Base-by-base conservation (phyloP, 2,329 filamentous ascomycete species). In the Teratosphaeria epicoccoides region DNA sequence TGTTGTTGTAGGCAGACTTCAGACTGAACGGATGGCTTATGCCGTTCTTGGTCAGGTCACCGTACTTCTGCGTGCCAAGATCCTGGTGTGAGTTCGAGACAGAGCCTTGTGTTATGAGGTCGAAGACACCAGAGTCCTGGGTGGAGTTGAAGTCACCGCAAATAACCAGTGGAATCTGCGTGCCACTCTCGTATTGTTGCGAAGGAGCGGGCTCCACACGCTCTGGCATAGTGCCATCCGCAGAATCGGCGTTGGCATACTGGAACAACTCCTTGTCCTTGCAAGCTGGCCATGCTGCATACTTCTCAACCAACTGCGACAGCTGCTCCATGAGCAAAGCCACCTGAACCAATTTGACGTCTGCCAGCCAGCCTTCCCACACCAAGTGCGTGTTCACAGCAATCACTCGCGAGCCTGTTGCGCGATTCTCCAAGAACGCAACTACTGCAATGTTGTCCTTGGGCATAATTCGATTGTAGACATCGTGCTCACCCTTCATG, bases 381-480 rank as follows among this genome's bases (percentile, higher is more conserved):
- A 88, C 94, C 49, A 97, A 77, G 74, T 98, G 93, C 4, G 88
- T 87, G 65, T 97, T 97, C 59, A 88, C 88, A 29, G 97, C 83
- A 57, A 98, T 95, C 63, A 97, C 74, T 52, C 93, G 84, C 12
- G 88, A 84, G n/a, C 93, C 93, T 0, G 91, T 96, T 55, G 81
- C 74, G 33, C 91, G 82, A 63, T 95, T 96, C 70, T 98, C 93
- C 56, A 98, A 81, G 74, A 97, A 95, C 51, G 86, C 83, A 46
- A 95, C 81, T 46, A 95, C 85, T 14, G 87, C 93, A 68, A 98
- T 95, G 67, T 97, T 91, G 75, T 98, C 93, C 71, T 93, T 88
- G 55, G 91, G 90, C 93, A 96, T 97, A 55, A 98, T 86, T 24
- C 93, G 86, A 68, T 98, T 98, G 78, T 95, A 97, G 52, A 97